Percentiles rank a stretch among this genome's conserved stretches.
Evolutionary conservation across 2,329 filamentous ascomycete genomes (phyloP).

Genomic region (Knoxdaviesia proteae): DNA sequence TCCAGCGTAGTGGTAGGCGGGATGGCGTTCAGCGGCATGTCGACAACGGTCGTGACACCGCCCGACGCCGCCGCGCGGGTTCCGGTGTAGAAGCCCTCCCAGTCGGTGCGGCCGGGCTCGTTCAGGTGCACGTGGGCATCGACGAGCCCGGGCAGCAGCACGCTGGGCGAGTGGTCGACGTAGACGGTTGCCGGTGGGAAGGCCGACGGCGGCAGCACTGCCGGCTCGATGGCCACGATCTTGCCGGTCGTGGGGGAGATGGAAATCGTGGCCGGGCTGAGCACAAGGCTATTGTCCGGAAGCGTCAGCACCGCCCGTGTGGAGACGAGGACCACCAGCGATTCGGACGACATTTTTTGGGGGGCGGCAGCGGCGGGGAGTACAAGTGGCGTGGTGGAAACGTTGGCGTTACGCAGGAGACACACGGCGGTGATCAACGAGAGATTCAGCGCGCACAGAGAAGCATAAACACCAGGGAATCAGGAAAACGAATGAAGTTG

Average conservation of each 20-base stretch:
- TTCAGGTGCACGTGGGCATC: slow-evolving; percentile 97
- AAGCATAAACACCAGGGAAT: not conserved
- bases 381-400: not conserved
- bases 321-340: slow-evolving; percentile 48
- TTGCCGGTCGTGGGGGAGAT: slow-evolving; percentile 65
- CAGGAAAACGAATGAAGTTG: not conserved
- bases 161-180: slow-evolving; percentile 62
- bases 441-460: not conserved
- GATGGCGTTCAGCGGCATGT: slow-evolving; percentile 96
- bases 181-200: slow-evolving; percentile 60
- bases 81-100: slow-evolving; percentile 94
- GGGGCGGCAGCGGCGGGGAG: not conserved
- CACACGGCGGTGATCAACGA: not conserved
- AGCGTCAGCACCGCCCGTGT: slow-evolving; percentile 64
- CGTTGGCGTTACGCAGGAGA: not conserved
- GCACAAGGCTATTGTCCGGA: slow-evolving; percentile 33
- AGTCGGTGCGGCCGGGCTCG: slow-evolving; percentile 89
- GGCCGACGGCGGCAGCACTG: slow-evolving; percentile 49
- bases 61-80: slow-evolving; percentile 86
- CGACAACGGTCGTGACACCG: slow-evolving; percentile 87
- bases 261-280: slow-evolving; percentile 68
- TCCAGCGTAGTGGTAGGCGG: slow-evolving; percentile 81
- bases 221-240: slow-evolving; percentile 55
- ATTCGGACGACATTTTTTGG: not conserved
- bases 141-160: slow-evolving; percentile 77